Base-by-base conservation (phyloP, 1,139 yeast genomes). In the Suhomyces guaymorum region DNA sequence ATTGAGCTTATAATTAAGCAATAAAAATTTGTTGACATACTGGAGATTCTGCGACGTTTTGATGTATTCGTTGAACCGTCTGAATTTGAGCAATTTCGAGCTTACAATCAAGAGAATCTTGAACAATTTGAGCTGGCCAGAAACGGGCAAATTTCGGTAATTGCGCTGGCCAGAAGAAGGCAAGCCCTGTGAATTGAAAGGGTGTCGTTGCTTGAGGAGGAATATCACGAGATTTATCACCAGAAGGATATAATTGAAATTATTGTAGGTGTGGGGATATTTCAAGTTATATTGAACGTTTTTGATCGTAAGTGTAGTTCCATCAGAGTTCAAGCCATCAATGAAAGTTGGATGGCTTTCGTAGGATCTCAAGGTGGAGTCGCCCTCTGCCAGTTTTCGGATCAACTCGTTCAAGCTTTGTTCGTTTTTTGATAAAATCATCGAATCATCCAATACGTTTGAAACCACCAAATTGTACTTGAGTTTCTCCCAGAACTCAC, bases 341-440 rank as follows among this genome's bases (percentile, higher is more conserved):
- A 39, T 32, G 24, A 37, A 39, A n/a, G 42, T 29, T 2, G 42
- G 41, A 20, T 28, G 18, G 15, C 10, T 21, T 12, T 15, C 18
- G 23, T 7, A 26, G 6, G 29, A 20, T 14, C n/a, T 18, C 11
- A 11, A 3, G 16, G 35, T 18, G 2, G 11, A 7, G n/a, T 17
- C 24, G 3, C 17, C 9, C 4, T 31, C 35, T 5, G 9, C 13
- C 19, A 21, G 23, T 20, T 28, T 23, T 15, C 33, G 24, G 17
- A 26, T 23, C 11, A 33, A 27, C 5, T 33, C 37, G 23, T 24
- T 45, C 26, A 63, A 49, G 12, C 61, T 55, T 39, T 63, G 68
- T 28, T 71, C 75, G 40, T 68, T 69, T 41, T 70, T 70, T 12
- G 75, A 68, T 15, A 70, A 49, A 23, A 66, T 60, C 66, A 70